Evolutionary conservation across 176 grass and related monocot species (phyloP).

Genomic region (Hsuehochloa calcarea): DNA sequence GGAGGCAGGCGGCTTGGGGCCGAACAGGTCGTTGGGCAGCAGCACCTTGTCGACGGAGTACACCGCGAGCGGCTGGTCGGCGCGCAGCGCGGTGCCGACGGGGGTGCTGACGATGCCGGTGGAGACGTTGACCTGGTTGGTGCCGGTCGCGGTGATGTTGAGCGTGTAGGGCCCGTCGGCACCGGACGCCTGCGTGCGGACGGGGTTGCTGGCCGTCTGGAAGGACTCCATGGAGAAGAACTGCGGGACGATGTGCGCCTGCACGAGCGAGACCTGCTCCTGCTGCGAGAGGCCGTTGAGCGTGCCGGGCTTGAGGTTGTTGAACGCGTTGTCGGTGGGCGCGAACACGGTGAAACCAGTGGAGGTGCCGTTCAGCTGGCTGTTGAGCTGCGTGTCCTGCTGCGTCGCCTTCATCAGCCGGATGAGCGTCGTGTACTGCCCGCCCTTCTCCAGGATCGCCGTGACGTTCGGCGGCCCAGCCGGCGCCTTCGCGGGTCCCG

Average conservation of each 20-base stretch:
- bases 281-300: constrained; percentile 66
- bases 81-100: constrained; percentile 42
- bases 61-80: constrained; percentile 50
- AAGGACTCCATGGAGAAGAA: constrained; percentile 55
- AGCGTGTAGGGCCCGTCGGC: constrained; percentile 59
- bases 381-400: constrained; percentile 74
- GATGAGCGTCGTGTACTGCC: constrained; percentile 60
- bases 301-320: constrained; percentile 58
- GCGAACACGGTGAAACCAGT: constrained; percentile 74
- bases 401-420: constrained; percentile 65
- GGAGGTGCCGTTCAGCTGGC: constrained; percentile 65
- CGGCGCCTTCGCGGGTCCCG: neutral
- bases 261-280: constrained; percentile 69
- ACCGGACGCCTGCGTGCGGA: constrained; percentile 80
- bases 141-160: constrained; percentile 69
- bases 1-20: constrained; percentile 47
- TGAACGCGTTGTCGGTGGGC: constrained; percentile 80
- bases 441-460: constrained; percentile 63
- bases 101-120: constrained; percentile 56
- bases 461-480: constrained; percentile 60
- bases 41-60: constrained; percentile 84
- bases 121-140: constrained; percentile 65
- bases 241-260: constrained; percentile 68
- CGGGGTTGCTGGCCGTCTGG: constrained; percentile 82
- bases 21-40: constrained; percentile 63